These are phyloP conservation scores for Metarhizium anisopliae DNA, from an alignment of 2,329 filamentous ascomycete genomes.

Conservation along the genomic window DNA sequence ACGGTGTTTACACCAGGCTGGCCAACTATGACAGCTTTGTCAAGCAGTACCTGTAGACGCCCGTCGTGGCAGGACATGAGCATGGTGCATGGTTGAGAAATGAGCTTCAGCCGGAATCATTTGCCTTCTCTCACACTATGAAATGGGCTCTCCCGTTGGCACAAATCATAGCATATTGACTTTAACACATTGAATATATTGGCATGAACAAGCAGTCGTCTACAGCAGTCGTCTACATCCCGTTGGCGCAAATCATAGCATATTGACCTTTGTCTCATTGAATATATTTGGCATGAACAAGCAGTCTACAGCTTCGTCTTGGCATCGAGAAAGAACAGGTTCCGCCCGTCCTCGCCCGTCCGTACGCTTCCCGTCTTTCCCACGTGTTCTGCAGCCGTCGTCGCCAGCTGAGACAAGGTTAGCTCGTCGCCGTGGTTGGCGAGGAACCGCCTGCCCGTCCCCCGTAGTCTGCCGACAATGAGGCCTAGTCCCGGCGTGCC, in stretches of 20 bases:
- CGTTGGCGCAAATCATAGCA: too few species aligned
- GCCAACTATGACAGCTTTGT: neutral
- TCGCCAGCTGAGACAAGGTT: conserved; percentile 12
- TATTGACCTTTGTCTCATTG: too few species aligned
- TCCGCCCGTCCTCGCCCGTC: conserved; percentile 6
- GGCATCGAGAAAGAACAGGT: conserved; percentile 11
- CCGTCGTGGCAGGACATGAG: too few species aligned
- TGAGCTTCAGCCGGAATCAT: too few species aligned
- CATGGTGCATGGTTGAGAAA: too few species aligned
- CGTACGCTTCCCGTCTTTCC: conserved; percentile 9
- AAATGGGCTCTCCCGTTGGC: too few species aligned
- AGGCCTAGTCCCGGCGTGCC: conserved; percentile 11
- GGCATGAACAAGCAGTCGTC: neutral
- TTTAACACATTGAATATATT: too few species aligned
- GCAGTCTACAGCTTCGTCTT: conserved; percentile 7
- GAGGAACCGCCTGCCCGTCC: conserved; percentile 15
- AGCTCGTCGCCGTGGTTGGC: conserved; percentile 17
- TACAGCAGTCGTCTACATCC: too few species aligned
- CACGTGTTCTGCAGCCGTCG: conserved; percentile 10
- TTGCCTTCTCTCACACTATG: too few species aligned
- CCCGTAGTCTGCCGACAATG: conserved; percentile 13
- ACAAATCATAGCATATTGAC: too few species aligned
- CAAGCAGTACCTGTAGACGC: neutral
- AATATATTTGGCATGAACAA: neutral
- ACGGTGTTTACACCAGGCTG: neutral